Evolutionary conservation across 2,329 filamentous ascomycete species (phyloP).

Genomic region (Plenodomus biglobosus): DNA sequence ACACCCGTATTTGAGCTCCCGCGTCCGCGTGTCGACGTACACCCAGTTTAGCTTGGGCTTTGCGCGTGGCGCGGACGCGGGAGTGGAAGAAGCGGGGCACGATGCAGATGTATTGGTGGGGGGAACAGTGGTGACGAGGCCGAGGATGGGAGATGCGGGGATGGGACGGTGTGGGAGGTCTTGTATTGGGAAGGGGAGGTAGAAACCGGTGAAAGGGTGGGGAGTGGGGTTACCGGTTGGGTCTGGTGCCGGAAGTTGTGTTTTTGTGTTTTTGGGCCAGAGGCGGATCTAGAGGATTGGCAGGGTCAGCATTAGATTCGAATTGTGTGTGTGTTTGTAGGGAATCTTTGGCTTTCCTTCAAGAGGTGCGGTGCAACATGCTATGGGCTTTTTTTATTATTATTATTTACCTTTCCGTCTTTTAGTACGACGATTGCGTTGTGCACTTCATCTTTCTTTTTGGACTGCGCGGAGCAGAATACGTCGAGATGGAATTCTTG

Average conservation of each 20-base stretch:
- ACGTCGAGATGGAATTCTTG: conserved; percentile 55
- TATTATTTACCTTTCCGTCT: conserved; percentile 47
- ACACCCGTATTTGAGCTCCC: conserved; percentile 64
- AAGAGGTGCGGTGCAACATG: neutral
- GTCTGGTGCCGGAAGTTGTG: conserved; percentile 26
- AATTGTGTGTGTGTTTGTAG: no score
- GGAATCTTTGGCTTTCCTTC: no score
- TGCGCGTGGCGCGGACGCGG: no score
- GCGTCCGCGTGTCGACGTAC: conserved; percentile 62
- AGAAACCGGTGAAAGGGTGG: conserved; percentile 55
- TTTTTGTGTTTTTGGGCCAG: conserved; percentile 41
- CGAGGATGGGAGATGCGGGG: conserved; percentile 45
- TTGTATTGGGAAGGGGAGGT: conserved; percentile 51
- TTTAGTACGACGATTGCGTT: conserved; percentile 49
- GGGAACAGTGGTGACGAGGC: conserved; percentile 54
- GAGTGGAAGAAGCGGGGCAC: no score
- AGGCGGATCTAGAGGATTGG: conserved; percentile 38
- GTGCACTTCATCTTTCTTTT: conserved; percentile 46
- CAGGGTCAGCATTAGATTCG: no score
- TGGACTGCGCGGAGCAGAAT: conserved; percentile 44
- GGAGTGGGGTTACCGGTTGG: conserved; percentile 31
- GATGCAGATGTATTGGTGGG: conserved; percentile 26
- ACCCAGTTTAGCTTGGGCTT: conserved; percentile 68
- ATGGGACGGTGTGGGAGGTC: conserved; percentile 42
- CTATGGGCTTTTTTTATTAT: neutral